Base-by-base conservation (phyloP, 768 basidiomycete species). In the Amanita pallidorosea region DNA sequence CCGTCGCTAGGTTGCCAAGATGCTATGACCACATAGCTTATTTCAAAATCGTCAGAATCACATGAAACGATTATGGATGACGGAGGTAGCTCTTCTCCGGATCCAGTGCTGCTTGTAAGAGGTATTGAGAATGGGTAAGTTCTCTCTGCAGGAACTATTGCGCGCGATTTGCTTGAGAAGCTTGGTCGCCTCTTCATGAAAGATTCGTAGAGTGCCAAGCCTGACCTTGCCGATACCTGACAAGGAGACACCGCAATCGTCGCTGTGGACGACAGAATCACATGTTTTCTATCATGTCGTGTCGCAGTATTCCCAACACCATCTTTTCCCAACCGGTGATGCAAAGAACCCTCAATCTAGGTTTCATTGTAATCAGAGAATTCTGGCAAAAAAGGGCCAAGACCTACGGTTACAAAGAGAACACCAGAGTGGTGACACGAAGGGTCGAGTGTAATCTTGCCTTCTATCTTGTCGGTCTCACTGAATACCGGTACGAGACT, bases 281-380 rank as follows among this genome's bases (percentile, higher is more conserved):
- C 66, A 56, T 79, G 73, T 60, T 67, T 71, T 41, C 63, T 61
- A 53, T 55, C 37, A 45, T 61, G 17, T 42, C 43, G 46, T 40
- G 53, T 43, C 50, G 58, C 42, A 33, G 56, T 31, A 49, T 17
- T n/a, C 5, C 17, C 34, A 17, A 29, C 11, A 11, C 13, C 7
- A 7, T 62, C 31, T 59, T 58, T 42, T 55, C 59, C 42, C 54
- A 63, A 47, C 58, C 58, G 58, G 53, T 77, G 80, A 17, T 69
- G 64, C 58, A 87, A 81, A 8, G 69, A 61, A 5, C 84, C 84
- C 66, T 85, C 81, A 45, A 87, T 65, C 84, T 87, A 54, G 31
- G 4, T 7, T 42, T 53, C 17, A 51, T 47, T 11, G 35, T 22
- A 34, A 42, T 31, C 38, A 23, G 35, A 20, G 17, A 3, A 27